Conservation (phyloP, 2,329 filamentous ascomycete genomes). For the Xylariaceae sp. region DNA sequence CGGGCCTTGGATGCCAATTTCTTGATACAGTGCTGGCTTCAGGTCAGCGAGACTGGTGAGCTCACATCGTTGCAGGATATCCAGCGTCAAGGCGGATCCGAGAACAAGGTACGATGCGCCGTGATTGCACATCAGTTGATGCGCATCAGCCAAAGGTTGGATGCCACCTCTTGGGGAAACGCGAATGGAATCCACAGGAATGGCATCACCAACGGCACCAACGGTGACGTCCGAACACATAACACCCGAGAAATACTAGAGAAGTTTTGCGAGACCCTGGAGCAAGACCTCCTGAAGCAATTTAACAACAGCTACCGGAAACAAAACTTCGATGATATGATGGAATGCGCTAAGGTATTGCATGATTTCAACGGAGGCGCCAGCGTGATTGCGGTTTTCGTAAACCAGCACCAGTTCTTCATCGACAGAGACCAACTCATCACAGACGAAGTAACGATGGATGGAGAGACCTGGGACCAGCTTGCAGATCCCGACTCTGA, state of each 20-base stretch:
- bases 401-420: slow-evolving; percentile 99
- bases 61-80: slow-evolving; percentile 88
- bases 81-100: slow-evolving; percentile 78
- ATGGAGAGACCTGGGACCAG: slow-evolving; percentile 82
- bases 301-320: slow-evolving; percentile 96
- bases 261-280: slow-evolving; percentile 92
- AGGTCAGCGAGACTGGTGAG: slow-evolving; percentile 88
- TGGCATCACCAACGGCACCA: slow-evolving; percentile 52
- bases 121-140: slow-evolving; percentile 92
- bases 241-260: slow-evolving; percentile 90
- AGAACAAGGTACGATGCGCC: slow-evolving; percentile 92
- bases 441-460: slow-evolving; percentile 77
- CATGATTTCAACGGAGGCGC: slow-evolving; percentile 95
- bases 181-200: slow-evolving; percentile 57
- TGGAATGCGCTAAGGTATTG: slow-evolving; percentile 91
- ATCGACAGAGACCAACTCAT: slow-evolving; percentile 93
- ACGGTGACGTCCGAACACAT: slow-evolving; percentile 48
- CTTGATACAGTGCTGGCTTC: slow-evolving; percentile 93
- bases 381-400: slow-evolving; percentile 93
- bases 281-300: slow-evolving; percentile 92
- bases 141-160: slow-evolving; percentile 89
- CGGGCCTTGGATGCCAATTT: slow-evolving; percentile 93
- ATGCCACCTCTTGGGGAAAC: slow-evolving; percentile 73
- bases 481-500: slow-evolving; percentile 93
- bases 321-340: slow-evolving; percentile 97